Conservation (phyloP, 805 yeast species). For the Kodamaea nitidulidarum region DNA sequence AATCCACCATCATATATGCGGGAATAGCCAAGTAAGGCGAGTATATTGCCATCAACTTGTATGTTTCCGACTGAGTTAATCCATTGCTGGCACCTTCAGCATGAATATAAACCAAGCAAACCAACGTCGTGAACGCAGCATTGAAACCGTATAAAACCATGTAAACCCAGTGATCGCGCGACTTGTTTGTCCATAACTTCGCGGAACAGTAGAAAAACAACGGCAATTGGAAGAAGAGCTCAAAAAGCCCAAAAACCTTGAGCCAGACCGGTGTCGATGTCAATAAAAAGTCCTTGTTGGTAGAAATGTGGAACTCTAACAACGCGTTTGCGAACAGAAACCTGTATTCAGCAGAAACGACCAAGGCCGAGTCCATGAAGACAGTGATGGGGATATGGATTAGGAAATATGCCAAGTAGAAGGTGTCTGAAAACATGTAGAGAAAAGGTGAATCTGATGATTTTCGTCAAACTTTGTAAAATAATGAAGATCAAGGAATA, state of each 20-base stretch:
- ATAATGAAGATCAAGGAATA: too few species aligned
- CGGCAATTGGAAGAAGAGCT: constrained; percentile 75
- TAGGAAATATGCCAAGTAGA: constrained; percentile 50
- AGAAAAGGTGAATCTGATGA: neutral
- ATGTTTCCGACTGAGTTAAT: constrained; percentile 32
- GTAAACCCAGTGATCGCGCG: constrained; percentile 19
- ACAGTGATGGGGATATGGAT: constrained; percentile 75
- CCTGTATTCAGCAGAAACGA: constrained; percentile 52
- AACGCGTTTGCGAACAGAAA: constrained; percentile 46
- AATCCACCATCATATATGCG: constrained; percentile 48
- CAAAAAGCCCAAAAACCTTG: constrained; percentile 63
- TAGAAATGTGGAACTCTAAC: constrained; percentile 53
- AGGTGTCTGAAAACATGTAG: constrained; percentile 28
- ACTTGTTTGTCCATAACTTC: constrained; percentile 13
- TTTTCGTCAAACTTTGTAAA: too few species aligned
- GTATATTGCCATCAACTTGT: constrained; percentile 51
- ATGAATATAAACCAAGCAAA: constrained; percentile 57
- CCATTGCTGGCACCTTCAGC: constrained; percentile 34
- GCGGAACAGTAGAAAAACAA: constrained; percentile 46
- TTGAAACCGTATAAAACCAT: constrained; percentile 72
- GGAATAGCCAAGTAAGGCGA: constrained; percentile 74
- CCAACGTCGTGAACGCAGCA: constrained; percentile 74
- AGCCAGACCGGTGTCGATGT: constrained; percentile 67
- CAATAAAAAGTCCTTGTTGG: constrained; percentile 71
- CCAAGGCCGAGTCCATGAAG: constrained; percentile 68